Conservation (phyloP, 352 stramenopile species). For the Globisporangium lucens region DNA sequence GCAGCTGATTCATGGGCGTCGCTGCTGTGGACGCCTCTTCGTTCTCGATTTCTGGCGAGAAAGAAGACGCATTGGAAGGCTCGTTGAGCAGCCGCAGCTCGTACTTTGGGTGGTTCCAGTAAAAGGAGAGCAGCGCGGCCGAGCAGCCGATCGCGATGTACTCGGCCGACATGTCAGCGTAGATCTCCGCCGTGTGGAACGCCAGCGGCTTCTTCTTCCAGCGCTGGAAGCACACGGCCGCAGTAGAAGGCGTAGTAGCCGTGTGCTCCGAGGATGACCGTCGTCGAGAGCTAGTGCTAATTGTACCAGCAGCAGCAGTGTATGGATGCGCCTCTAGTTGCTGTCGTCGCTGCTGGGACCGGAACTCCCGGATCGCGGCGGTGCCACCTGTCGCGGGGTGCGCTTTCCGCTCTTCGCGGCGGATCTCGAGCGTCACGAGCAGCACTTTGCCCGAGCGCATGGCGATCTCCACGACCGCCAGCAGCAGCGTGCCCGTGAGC, state of each 20-base stretch:
- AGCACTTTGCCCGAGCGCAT: conserved; percentile 26
- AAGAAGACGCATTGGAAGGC: neutral
- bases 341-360: neutral
- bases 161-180: conserved; percentile 35
- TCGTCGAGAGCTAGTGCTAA: neutral
- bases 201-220: conserved; percentile 17
- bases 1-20: conserved; percentile 13
- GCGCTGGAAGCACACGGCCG: conserved; percentile 10
- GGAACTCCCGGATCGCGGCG: neutral
- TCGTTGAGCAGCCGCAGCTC: neutral
- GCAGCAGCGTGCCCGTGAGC: conserved; percentile 16
- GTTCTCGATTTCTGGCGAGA: neutral
- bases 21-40: neutral
- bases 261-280: neutral
- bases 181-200: conserved; percentile 28
- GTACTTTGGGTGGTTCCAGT: conserved; percentile 32
- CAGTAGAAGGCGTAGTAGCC: neutral
- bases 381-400: neutral
- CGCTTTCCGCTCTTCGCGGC: neutral
- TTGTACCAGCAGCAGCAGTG: neutral
- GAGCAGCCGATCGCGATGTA: conserved; percentile 46
- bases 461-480: conserved; percentile 27
- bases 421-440: conserved; percentile 15
- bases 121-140: conserved; percentile 27
- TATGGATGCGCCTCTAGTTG: neutral